Evolutionary conservation across 2,329 filamentous ascomycete species (phyloP), one percentile per base, ranked within the genome.

Genomic region (Pestalotiopsis sp.): DNA sequence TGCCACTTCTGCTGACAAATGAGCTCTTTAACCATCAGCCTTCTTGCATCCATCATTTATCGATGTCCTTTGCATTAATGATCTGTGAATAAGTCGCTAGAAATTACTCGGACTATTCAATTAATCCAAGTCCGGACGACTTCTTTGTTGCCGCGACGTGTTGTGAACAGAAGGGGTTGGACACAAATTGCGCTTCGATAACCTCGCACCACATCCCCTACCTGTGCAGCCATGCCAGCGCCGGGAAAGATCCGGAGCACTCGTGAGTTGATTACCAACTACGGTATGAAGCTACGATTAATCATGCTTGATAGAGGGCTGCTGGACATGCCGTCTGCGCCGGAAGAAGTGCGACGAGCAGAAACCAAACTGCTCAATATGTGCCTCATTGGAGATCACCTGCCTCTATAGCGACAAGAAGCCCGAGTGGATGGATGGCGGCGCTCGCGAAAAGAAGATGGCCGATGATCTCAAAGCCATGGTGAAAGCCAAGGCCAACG

Each of bases 301-400:
- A 59, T 25, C 56, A 3, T 13, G n/a, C 25, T 5, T 36, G 31
- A 81, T 81, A 64, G 82, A 80, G 7, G 87, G 87, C 69, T 90
- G 88, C 75, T 90, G 87, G 86, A 90, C 87, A 2, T 90, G 88
- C 73, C 84, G 87, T 25, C 81, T 90, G 12, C 84, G 88, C 23
- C 86, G 86, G 72, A 91, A 90, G 74, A 90, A 89, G 73, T 91
- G 88, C 75, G 86, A 89, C 70, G 86, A 88, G 74, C 79, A 73
- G 27, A 82, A 80, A 2, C 87, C 88, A 12, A 74, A 82, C 11
- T 91, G 88, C 76, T 79, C 82, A 5, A 79, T 75, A 45, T 91
- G 88, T 77, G 75, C 77, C 14, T 75, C 79, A 1, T 83, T 91
- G n/a, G 82, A 86, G 63, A 90, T 90, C 68, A 83, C 82, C 20